Conservation (phyloP, 768 basidiomycete genomes). For the Tulasnella sp. region DNA sequence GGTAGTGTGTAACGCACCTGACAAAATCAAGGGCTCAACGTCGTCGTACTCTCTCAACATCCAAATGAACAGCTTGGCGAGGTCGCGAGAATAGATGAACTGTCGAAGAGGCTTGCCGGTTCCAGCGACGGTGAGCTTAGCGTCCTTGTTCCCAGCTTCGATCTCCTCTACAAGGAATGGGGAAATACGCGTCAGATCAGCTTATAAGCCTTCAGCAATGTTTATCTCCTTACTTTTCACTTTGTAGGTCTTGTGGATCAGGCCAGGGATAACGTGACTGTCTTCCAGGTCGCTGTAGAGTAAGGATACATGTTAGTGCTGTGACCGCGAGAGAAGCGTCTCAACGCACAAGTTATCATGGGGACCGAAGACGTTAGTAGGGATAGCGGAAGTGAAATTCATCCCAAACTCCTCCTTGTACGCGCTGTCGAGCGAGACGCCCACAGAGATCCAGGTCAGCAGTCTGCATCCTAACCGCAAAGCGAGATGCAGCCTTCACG, state of each 20-base stretch:
- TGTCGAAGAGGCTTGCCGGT: slow-evolving; percentile 93
- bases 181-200: background rate
- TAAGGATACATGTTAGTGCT: slow-evolving; percentile 20
- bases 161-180: slow-evolving; percentile 19
- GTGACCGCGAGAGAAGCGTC: slow-evolving; percentile 21
- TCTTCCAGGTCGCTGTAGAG: slow-evolving; percentile 70
- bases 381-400: slow-evolving; percentile 95
- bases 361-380: slow-evolving; percentile 95
- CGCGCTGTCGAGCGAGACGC: slow-evolving; percentile 50
- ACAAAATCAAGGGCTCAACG: slow-evolving; percentile 89
- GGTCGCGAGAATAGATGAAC: slow-evolving; percentile 95
- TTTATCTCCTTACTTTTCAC: slow-evolving; percentile 65
- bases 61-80: slow-evolving; percentile 95
- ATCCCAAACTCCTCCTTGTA: slow-evolving; percentile 94
- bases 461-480: background rate
- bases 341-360: slow-evolving; percentile 82
- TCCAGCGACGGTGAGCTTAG: slow-evolving; percentile 82
- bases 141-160: slow-evolving; percentile 58
- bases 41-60: slow-evolving; percentile 84
- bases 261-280: slow-evolving; percentile 90
- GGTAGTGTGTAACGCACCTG: slow-evolving; percentile 48
- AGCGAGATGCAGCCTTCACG: slow-evolving; percentile 34
- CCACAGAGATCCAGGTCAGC: background rate
- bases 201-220: background rate
- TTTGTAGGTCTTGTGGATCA: slow-evolving; percentile 89